These are phyloP conservation scores for Pythium dissotocum DNA, from an alignment of 352 stramenopile genomes.

Conservation along the genomic window DNA sequence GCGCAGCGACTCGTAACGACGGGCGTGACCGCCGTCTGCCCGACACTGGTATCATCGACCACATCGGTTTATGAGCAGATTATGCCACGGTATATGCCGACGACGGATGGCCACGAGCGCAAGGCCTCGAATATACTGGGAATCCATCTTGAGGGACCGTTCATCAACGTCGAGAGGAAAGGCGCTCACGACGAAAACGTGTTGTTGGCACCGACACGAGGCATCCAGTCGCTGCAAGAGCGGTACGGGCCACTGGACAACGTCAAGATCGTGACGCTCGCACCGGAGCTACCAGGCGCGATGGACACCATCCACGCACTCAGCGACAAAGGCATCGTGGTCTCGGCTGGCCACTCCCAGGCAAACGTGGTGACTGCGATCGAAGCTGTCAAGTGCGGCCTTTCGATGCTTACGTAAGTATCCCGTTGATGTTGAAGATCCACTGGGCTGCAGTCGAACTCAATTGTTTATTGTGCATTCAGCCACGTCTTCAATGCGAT, in stretches of 20 bases:
- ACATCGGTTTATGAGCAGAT: conserved; percentile 59
- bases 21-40: conserved; percentile 86
- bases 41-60: conserved; percentile 86
- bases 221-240: conserved; percentile 46
- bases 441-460: background rate
- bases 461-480: background rate
- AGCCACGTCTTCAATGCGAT: conserved; percentile 93
- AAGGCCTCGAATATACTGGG: conserved; percentile 75
- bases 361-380: conserved; percentile 72
- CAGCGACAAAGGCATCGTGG: conserved; percentile 42
- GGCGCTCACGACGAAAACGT: conserved; percentile 76
- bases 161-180: conserved; percentile 80
- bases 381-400: conserved; percentile 57
- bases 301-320: conserved; percentile 54
- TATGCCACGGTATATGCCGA: conserved; percentile 49
- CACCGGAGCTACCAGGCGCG: conserved; percentile 80
- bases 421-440: background rate
- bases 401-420: conserved; percentile 80
- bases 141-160: conserved; percentile 89
- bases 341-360: conserved; percentile 77
- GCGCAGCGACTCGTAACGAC: conserved; percentile 49
- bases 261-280: conserved; percentile 85
- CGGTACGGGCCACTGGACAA: conserved; percentile 59
- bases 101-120: conserved; percentile 31
- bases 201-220: conserved; percentile 43